Base-by-base conservation (phyloP, 2,329 filamentous ascomycete genomes). In the Hysterium pulicare region DNA sequence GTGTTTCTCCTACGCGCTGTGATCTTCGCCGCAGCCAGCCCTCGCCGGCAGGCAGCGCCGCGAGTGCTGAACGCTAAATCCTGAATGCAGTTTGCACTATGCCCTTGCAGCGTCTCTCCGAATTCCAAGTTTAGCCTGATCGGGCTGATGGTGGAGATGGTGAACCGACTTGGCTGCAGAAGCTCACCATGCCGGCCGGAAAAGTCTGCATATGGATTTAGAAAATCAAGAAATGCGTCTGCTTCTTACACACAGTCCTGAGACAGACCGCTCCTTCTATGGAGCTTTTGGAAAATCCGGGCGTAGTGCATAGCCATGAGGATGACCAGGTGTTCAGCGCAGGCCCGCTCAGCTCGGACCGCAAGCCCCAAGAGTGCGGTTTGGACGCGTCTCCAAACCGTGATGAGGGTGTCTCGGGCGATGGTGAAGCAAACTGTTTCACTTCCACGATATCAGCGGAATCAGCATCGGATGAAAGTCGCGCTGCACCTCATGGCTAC, bases 381-480 rank as follows among this genome's bases (percentile, higher is more conserved):
- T 55, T 52, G 45, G 51, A 66, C 62, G 61, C 62, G 61, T 66
- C 26, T 45, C 56, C 44, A 61, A 54, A 59, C 49, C 44, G 44
- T 52, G 48, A 45, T 47, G 43, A 33, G 46, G 43, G 40, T 44
- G 43, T n/a, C 28, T 33, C 11, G 38, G 38, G 30, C n/a, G 6
- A 13, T 34, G 30, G 38, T 10, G 37, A 30, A 16, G 22, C 23
- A 39, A 39, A 7, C 37, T 13, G 28, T 41, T 41, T 34, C 30
- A 34, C 20, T 7, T 28, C n/a, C n/a, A 28, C 7, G 13, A 28
- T 28, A 28, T 28, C 24, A 28, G 24, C 24, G n/a, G n/a, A n/a
- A n/a, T n/a, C n/a, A n/a, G n/a, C n/a, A n/a, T n/a, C n/a, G n/a
- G n/a, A n/a, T n/a, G n/a, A n/a, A n/a, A n/a, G n/a, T n/a, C n/a